Evolutionary conservation across 192 early-diverging fungal genomes (phyloP), one percentile per base, ranked within the genome.

Genomic region (Physocladia obscura): DNA sequence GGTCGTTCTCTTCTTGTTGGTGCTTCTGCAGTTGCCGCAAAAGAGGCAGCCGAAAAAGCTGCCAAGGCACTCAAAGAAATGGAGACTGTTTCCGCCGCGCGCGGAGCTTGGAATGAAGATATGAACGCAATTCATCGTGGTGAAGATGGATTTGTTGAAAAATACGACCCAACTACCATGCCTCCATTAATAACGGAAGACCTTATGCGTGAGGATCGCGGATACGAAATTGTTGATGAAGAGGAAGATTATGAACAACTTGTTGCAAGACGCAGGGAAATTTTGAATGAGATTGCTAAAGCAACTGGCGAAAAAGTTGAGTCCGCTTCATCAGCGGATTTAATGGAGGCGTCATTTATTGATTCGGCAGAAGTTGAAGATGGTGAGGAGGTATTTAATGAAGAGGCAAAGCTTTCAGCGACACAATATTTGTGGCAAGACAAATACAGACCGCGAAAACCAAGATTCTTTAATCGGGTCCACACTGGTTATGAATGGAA

Each of bases 401-500:
- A 76, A 36, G 74, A 77, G 39, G 67, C 68, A 26, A 85, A 91
- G 31, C 90, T 90, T 69, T 76, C 83, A n/a, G 70, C 89, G 55
- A 67, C 78, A 36, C 71, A 72, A 29, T 81, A 79, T 37, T 59
- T 79, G 51, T 81, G 78, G 77, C 76, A 78, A 21, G 94, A 96
- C 78, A 95, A 97, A 77, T 96, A 98, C 75, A 80, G 94, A 31
- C 95, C 95, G 31, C 87, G 95, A 35, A 97, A 95, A 74, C 95
- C 97, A 24, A 84, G 92, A 62, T 99, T 91, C 82, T 93, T 95
- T 64, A 99, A 99, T 83, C 89, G 94, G 49, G 95, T 99, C 27
- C 93, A 96, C 61, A 96, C 93, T 0, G 97, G 97, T 34, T 97
- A 95, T 68, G 95, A 98, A 77, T 99, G 97, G 97, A 99, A 98